These are phyloP conservation scores for Neonectria magnoliae DNA, from an alignment of 2,329 filamentous ascomycete species.

Conservation along the genomic window DNA sequence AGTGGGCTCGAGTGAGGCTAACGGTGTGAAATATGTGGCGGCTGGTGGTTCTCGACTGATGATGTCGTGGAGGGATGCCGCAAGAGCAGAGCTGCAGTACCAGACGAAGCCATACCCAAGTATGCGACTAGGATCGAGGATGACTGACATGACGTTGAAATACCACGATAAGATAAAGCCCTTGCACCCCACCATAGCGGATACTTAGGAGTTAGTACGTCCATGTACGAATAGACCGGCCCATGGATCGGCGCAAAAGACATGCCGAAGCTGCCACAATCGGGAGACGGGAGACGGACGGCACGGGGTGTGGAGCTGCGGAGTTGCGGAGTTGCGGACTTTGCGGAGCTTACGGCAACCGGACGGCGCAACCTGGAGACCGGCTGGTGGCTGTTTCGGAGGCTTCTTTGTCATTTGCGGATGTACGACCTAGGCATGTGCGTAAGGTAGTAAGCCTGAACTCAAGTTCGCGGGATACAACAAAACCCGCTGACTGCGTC, in stretches of 20 bases:
- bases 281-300: constrained; percentile 6
- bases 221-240: neutral
- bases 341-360: constrained; percentile 22
- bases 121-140: neutral
- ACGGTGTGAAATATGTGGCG: too few species aligned
- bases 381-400: constrained; percentile 16
- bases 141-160: neutral
- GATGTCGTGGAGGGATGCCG: neutral
- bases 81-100: neutral
- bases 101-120: too few species aligned
- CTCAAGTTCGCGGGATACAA: constrained; percentile 10
- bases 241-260: constrained; percentile 10
- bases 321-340: constrained; percentile 47
- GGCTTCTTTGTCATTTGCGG: neutral
- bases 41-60: neutral
- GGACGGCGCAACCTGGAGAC: constrained; percentile 31
- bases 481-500: neutral
- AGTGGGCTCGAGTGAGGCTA: neutral
- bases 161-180: neutral
- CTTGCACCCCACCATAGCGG: neutral
- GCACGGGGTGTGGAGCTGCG: constrained; percentile 28
- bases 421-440: neutral
- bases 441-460: neutral
- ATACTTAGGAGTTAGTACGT: neutral
- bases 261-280: neutral